Percentiles rank a stretch among this genome's conserved stretches.
phyloP scores from a whole-genome alignment of 1,284 basidiomycete genomes.

The Pholiota adiposa region DNA sequence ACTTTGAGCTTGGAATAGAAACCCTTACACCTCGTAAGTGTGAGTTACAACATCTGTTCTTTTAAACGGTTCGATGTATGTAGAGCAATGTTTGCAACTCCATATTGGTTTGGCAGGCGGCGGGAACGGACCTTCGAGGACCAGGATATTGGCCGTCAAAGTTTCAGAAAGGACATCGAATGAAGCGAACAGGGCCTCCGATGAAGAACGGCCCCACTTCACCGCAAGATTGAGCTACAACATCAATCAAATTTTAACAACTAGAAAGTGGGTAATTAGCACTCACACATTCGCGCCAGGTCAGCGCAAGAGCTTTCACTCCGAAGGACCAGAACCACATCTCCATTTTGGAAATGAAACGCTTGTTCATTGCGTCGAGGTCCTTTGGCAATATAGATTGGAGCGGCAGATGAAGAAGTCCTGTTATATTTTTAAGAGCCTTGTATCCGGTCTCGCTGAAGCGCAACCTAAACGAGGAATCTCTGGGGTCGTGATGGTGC shows the following conservation, averaged over 20 bases:
- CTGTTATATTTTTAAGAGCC: background rate
- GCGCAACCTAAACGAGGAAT: background rate
- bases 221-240: no score
- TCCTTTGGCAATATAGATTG: background rate
- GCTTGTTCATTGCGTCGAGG: background rate
- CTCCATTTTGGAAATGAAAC: background rate
- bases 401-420: background rate
- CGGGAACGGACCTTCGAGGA: background rate
- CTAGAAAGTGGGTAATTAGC: no score
- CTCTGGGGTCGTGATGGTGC: background rate
- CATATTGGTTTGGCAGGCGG: background rate
- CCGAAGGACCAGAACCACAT: background rate
- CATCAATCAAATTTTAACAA: no score
- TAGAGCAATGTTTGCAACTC: background rate
- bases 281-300: slow-evolving; percentile 8
- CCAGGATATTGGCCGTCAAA: background rate
- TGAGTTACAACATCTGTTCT: background rate
- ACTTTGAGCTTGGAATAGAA: background rate
- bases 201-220: no score
- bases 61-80: background rate
- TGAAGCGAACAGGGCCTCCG: background rate
- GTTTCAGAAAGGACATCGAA: background rate
- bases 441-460: slow-evolving; percentile 1
- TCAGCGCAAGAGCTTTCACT: background rate
- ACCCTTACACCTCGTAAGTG: background rate